These are phyloP conservation scores for Aspergillus baeticus DNA, from an alignment of 495 filamentous ascomycete species.

Conservation along the genomic window DNA sequence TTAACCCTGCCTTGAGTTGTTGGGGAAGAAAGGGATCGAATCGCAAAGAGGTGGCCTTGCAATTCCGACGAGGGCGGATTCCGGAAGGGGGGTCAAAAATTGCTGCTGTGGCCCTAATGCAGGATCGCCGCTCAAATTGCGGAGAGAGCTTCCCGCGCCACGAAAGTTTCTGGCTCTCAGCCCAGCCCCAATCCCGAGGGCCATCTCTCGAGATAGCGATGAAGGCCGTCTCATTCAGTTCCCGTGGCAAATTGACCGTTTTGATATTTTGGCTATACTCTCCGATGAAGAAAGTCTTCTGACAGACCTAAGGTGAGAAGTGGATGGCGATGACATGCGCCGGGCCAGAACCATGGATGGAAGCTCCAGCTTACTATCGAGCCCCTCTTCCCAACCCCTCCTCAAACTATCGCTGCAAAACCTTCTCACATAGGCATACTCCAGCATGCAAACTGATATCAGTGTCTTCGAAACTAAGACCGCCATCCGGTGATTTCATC, in stretches of 20 bases:
- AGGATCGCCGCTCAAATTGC: conserved; percentile 25
- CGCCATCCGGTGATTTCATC: neutral
- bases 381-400: conserved; percentile 9
- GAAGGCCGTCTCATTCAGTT: neutral
- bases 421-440: too few species aligned
- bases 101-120: conserved; percentile 10
- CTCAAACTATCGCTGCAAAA: neutral
- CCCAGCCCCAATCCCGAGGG: conserved; percentile 4
- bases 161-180: neutral
- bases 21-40: neutral
- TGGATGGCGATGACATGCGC: neutral
- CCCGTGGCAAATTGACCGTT: conserved; percentile 4
- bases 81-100: conserved; percentile 1
- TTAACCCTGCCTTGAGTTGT: conserved; percentile 8
- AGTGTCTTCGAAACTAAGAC: neutral
- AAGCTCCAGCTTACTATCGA: conserved; percentile 7
- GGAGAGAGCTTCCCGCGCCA: conserved; percentile 24
- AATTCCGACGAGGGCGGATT: neutral
- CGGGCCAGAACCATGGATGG: conserved; percentile 10
- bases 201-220: neutral
- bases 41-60: neutral
- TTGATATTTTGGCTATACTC: neutral
- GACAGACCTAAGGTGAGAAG: neutral
- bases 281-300: neutral
- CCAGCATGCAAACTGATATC: too few species aligned